Base-by-base conservation (phyloP, 257 asterid genomes). In the Solanum arcanum region DNA sequence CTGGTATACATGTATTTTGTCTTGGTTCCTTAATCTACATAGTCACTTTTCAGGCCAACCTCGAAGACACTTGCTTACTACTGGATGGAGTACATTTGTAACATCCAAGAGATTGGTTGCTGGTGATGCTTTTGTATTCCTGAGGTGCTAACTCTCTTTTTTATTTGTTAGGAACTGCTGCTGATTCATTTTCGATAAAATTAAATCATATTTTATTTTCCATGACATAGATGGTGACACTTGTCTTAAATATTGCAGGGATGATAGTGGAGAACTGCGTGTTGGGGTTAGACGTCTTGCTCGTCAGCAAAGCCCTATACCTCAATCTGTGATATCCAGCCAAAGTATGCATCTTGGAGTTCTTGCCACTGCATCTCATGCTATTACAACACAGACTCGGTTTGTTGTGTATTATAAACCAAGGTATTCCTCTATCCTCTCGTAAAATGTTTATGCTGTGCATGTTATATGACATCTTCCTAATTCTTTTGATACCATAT, bases 281-380 rank as follows among this genome's bases (percentile, higher is more conserved):
- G 98, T 95, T 75, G 98, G 98, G 49, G 94, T 95, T 70, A 94
- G 97, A 27, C 98, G 94, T 80, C 91, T 91, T 72, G 91, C 94
- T 86, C 92, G 95, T 60, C 96, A 94, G 60, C 98, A 90, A 87
- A 92, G 92, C 88, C 81, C 97, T 12, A 89, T 94, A 89, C 97
- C 94, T 15, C 91, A 96, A 68, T 94, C 97, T 14, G 97, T 95
- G 78, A 93, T 95, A 64, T 95, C 98, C 86, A 93, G 98, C 91
- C 97, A 94, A 90, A 93, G 97, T 92, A 95, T 95, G 98, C 98
- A 94, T 90, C 94, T 94, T 83, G 98, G 98, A 15, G 98, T 95
- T 84, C 97, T 95, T 82, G 98, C 98, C 5, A 93, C 98, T 44
- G 98, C 97, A 15, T 94, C 94, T 29, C 98, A 95, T 89, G 95